A percentile compares a stretch with the other conserved stretches of the same genome.
Evolutionary conservation across 2,329 filamentous ascomycete genomes (phyloP).

Genomic region (Aspergillus quadrilineatus): DNA sequence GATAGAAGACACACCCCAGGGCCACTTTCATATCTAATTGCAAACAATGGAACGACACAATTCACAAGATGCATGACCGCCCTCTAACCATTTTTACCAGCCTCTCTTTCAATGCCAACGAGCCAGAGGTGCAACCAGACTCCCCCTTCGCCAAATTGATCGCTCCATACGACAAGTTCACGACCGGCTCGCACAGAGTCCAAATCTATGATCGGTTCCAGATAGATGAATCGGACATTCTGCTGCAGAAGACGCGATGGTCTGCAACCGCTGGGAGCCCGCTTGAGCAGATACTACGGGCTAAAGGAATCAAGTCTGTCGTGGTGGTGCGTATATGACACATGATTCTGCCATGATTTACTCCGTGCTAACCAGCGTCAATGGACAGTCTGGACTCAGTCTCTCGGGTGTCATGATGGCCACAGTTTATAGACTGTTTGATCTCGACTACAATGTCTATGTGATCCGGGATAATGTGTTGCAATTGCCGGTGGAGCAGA

Average conservation of each 20-base stretch:
- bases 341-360: too few species aligned
- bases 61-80: slow-evolving; percentile 31
- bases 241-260: slow-evolving; percentile 46
- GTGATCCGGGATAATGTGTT: slow-evolving; percentile 40
- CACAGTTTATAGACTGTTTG: slow-evolving; percentile 46
- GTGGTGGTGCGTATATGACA: slow-evolving; percentile 27
- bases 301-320: slow-evolving; percentile 42
- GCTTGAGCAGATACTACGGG: slow-evolving; percentile 43
- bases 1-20: slow-evolving; percentile 34
- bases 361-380: too few species aligned
- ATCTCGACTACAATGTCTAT: slow-evolving; percentile 46
- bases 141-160: not conserved
- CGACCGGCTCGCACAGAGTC: slow-evolving; percentile 13
- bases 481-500: slow-evolving; percentile 28
- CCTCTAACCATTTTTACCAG: not conserved
- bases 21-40: slow-evolving; percentile 37
- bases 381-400: slow-evolving; percentile 39
- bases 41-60: slow-evolving; percentile 40
- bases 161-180: too few species aligned
- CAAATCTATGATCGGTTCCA: slow-evolving; percentile 36
- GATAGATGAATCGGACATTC: slow-evolving; percentile 29
- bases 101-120: not conserved
- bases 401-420: slow-evolving; percentile 46
- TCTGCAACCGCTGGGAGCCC: slow-evolving; percentile 43
- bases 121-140: not conserved